Conservation (phyloP, 2,329 filamentous ascomycete species). For the Diplodia corticola region DNA sequence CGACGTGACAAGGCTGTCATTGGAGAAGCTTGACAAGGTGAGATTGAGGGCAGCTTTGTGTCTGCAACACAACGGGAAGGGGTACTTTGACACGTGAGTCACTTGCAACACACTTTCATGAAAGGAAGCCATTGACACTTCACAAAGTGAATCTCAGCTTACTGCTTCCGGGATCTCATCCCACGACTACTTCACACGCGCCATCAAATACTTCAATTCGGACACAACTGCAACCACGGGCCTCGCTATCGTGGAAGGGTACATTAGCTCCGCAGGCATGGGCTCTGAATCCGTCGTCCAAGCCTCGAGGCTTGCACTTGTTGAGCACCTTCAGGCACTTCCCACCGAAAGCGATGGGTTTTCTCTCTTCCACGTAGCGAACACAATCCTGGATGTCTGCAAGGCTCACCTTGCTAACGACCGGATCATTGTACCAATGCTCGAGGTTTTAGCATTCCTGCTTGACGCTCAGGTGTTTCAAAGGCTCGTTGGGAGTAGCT, state of each 20-base stretch:
- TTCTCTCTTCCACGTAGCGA: slow-evolving; percentile 31
- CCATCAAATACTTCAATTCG: slow-evolving; percentile 42
- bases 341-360: slow-evolving; percentile 27
- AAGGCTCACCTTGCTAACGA: slow-evolving; percentile 54
- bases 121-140: background rate
- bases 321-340: slow-evolving; percentile 42
- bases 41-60: slow-evolving; percentile 47
- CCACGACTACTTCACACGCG: slow-evolving; percentile 57
- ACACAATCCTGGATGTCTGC: slow-evolving; percentile 33
- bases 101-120: background rate
- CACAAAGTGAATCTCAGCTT: slow-evolving; percentile 18
- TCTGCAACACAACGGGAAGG: slow-evolving; percentile 24
- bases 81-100: slow-evolving; percentile 13
- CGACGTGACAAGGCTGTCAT: slow-evolving; percentile 66
- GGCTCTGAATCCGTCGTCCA: slow-evolving; percentile 74
- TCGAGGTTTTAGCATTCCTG: slow-evolving; percentile 77
- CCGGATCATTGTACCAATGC: slow-evolving; percentile 69
- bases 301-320: slow-evolving; percentile 65
- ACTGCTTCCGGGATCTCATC: slow-evolving; percentile 54
- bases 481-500: slow-evolving; percentile 45
- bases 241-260: slow-evolving; percentile 61
- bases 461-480: slow-evolving; percentile 49
- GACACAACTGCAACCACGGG: slow-evolving; percentile 23
- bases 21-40: slow-evolving; percentile 89
- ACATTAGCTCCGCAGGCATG: slow-evolving; percentile 73